Base-by-base conservation (phyloP, 768 basidiomycete species). In the Tylopilus cervinicoccineus region DNA sequence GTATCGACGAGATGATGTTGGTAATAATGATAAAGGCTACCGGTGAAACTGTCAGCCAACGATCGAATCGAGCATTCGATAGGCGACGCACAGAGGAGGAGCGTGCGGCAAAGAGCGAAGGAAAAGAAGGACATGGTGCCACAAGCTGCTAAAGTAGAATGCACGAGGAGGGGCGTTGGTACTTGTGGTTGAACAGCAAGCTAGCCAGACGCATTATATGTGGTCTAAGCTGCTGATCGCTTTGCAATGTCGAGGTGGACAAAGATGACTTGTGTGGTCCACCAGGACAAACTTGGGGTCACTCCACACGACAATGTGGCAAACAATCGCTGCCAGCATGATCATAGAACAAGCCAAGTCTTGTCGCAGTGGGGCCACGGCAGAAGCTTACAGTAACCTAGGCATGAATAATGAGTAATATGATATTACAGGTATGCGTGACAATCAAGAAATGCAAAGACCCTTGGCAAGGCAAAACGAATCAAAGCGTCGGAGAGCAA, bases 51-150 rank as follows among this genome's bases (percentile, higher is more conserved):
- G 41, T 61, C 38, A 48, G 19, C 24, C 26, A 34, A 29, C 9
- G 27, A 28, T 16, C 23, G 32, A 19, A 36, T 34, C 20, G 6
- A 40, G n/a, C 17, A 31, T 12, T 17, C 7, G 41, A 45, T 26
- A 9, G 9, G n/a, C 7, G 3, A 49, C 66, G 10, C 33, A 59
- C 64, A 38, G 45, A 68, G 49, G 38, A 50, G 28, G 29, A 64
- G 34, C 1, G 20, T 28, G 43, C 59, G 64, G 19, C 10, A 53
- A 43, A 57, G 56, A 45, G 54, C 17, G 33, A 59, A 61, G 33
- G 56, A 61, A 24, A 53, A 47, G 39, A 66, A 64, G 13, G 62
- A 17, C 63, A 64, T 67, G 39, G 34, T 43, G 58, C 58, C 58
- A 51, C 65, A 43, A 58, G 66, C 63, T 46, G 34, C 55, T 43